Evolutionary conservation across 1,284 basidiomycete species (phyloP).

Genomic region (Athelia psychrophila): DNA sequence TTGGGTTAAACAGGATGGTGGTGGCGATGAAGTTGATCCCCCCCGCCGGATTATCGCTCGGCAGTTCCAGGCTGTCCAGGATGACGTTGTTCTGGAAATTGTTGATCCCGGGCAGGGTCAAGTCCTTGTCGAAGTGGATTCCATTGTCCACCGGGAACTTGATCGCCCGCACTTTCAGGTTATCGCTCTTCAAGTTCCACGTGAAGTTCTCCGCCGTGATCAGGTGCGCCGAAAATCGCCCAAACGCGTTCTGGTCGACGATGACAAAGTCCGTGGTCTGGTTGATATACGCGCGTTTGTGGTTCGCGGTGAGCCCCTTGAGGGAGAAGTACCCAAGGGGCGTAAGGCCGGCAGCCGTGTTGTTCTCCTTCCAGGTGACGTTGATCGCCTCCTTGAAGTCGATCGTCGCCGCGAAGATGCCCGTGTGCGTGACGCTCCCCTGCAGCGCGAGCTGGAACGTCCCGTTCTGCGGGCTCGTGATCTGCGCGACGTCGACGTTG

Average conservation of each 20-base stretch:
- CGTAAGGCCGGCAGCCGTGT: conserved; percentile 30
- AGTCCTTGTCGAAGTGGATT: conserved; percentile 56
- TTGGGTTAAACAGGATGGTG: conserved; percentile 62
- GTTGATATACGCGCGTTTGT: conserved; percentile 56
- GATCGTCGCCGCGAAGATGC: conserved; percentile 57
- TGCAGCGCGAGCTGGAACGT: conserved; percentile 30
- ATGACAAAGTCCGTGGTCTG: conserved; percentile 57
- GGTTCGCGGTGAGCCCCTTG: conserved; percentile 38
- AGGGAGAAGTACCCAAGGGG: conserved; percentile 50
- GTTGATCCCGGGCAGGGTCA: conserved; percentile 62
- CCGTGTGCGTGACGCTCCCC: conserved; percentile 49
- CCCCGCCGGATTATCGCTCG: conserved; percentile 64
- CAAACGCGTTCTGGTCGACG: conserved; percentile 50
- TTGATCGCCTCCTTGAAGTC: conserved; percentile 51
- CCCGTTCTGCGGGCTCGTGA: conserved; percentile 46
- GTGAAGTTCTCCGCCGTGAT: conserved; percentile 71
- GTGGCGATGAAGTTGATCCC: conserved; percentile 67
- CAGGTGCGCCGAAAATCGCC: conserved; percentile 53
- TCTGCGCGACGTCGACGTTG: conserved; percentile 47
- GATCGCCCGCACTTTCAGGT: conserved; percentile 64
- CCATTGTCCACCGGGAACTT: conserved; percentile 65
- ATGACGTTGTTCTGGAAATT: conserved; percentile 59
- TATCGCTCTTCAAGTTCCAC: conserved; percentile 60
- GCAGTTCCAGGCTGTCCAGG: conserved; percentile 66
- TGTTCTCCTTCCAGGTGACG: conserved; percentile 52